Percentiles rank a stretch among this genome's conserved stretches.
Conservation (phyloP, 2,329 filamentous ascomycete genomes). For the Gaeumannomyces tritici region DNA sequence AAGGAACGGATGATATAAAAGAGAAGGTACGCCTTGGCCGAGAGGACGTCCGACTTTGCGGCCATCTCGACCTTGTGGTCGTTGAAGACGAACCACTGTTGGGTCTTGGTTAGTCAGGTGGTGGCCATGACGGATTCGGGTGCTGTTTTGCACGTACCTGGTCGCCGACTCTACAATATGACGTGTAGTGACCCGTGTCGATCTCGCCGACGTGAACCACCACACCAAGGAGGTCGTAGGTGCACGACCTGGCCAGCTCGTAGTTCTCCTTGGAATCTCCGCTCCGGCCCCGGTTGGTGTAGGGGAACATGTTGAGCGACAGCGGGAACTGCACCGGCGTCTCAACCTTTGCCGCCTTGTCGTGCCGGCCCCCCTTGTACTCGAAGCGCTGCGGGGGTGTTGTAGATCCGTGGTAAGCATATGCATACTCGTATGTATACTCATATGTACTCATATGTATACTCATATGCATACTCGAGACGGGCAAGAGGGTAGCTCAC, state of each 20-base stretch:
- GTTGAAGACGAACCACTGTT: slow-evolving; percentile 89
- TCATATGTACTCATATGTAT: too few species aligned
- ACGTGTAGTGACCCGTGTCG: slow-evolving; percentile 85
- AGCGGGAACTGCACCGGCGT: slow-evolving; percentile 79
- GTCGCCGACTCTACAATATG: slow-evolving; percentile 75
- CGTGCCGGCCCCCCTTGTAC: slow-evolving; percentile 58
- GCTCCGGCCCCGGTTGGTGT: slow-evolving; percentile 58
- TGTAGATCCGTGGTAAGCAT: too few species aligned
- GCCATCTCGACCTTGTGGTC: slow-evolving; percentile 87
- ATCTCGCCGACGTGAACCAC: slow-evolving; percentile 91
- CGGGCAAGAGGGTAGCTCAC: slow-evolving; percentile 28
- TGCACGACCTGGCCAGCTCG: slow-evolving; percentile 55
- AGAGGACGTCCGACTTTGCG: slow-evolving; percentile 73
- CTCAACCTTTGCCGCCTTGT: slow-evolving; percentile 76
- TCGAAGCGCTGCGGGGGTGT: slow-evolving; percentile 53
- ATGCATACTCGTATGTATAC: too few species aligned
- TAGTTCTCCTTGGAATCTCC: slow-evolving; percentile 38
- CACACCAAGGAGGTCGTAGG: slow-evolving; percentile 81
- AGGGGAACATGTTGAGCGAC: slow-evolving; percentile 82
- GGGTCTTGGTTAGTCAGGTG: slow-evolving; percentile 7
- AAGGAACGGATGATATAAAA: slow-evolving; percentile 71
- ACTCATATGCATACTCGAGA: too few species aligned
- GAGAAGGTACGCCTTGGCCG: slow-evolving; percentile 78
- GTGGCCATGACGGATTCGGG: background rate
- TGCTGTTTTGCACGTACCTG: slow-evolving; percentile 35